A percentile compares a stretch with the other conserved stretches of the same genome.
Conservation (phyloP, 2,329 filamentous ascomycete genomes). For the Ophiocordyceps sinensis region DNA sequence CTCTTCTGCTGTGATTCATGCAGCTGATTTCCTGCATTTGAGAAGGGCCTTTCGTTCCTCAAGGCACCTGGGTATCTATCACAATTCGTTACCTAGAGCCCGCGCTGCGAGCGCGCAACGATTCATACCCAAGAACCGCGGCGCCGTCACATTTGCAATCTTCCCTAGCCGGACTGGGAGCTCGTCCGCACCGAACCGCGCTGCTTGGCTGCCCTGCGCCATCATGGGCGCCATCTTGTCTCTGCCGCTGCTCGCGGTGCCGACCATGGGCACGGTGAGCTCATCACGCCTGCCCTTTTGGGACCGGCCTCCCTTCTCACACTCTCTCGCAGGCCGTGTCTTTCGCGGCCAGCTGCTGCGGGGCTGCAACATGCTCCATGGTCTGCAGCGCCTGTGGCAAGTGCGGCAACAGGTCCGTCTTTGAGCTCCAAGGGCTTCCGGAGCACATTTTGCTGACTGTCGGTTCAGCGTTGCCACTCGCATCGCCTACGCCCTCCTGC, state of each 20-base stretch:
- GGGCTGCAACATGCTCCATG: constrained; percentile 89
- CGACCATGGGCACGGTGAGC: constrained; percentile 73
- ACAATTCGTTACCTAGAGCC: too few species aligned
- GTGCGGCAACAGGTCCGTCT: constrained; percentile 72
- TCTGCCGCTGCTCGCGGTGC: constrained; percentile 75
- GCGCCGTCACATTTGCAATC: too few species aligned
- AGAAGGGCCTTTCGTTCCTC: too few species aligned
- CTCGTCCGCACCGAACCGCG: not conserved
- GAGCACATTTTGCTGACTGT: not conserved
- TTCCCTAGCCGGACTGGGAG: too few species aligned
- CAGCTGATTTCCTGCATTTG: too few species aligned
- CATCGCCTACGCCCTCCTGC: constrained; percentile 88
- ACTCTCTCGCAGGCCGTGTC: constrained; percentile 46
- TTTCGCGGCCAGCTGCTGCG: constrained; percentile 81
- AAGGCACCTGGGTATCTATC: too few species aligned
- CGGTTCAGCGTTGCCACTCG: constrained; percentile 74
- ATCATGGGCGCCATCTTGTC: constrained; percentile 85
- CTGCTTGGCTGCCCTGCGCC: not conserved
- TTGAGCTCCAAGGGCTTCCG: not conserved
- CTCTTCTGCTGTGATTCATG: too few species aligned
- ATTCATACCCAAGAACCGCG: too few species aligned
- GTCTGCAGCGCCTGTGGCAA: constrained; percentile 93
- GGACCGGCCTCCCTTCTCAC: not conserved
- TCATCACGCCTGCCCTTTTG: constrained; percentile 1
- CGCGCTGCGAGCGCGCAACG: too few species aligned